Evolutionary conservation across 2,329 filamentous ascomycete genomes (phyloP).

Genomic region (Incumbomyces lentus): DNA sequence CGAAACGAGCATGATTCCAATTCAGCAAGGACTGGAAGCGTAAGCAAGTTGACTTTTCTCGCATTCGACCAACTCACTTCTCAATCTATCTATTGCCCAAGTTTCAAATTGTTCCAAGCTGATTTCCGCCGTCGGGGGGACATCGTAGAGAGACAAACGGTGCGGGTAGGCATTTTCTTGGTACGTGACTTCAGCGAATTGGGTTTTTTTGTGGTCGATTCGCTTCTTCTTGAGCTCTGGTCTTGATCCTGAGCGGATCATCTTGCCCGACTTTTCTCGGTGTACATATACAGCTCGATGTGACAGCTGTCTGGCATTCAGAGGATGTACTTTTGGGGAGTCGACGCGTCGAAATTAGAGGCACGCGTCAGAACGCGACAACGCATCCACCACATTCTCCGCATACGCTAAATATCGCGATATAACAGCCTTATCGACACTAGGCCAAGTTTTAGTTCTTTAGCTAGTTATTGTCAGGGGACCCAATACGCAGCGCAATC

Average conservation of each 20-base stretch:
- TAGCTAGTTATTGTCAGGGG: too few relatives aligned
- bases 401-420: too few relatives aligned
- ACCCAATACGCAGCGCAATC: too few relatives aligned
- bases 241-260: constrained; percentile 36
- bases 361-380: background rate
- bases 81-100: constrained; percentile 89
- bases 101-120: constrained; percentile 96
- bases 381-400: background rate
- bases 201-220: constrained; percentile 71
- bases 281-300: too few relatives aligned
- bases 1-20: constrained; percentile 91
- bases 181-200: constrained; percentile 69
- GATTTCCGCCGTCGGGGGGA: constrained; percentile 84
- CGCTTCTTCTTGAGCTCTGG: constrained; percentile 62
- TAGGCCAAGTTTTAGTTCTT: too few relatives aligned
- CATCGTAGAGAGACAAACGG: constrained; percentile 83
- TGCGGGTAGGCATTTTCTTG: constrained; percentile 70
- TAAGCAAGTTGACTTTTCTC: constrained; percentile 8
- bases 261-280: constrained; percentile 17
- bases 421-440: too few relatives aligned
- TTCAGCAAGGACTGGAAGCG: constrained; percentile 29
- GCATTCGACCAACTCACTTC: constrained; percentile 45
- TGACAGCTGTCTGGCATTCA: too few relatives aligned
- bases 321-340: background rate
- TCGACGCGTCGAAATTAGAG: background rate